Base-by-base conservation (phyloP, 2,329 filamentous ascomycete species). In the Elsinoe batatas region DNA sequence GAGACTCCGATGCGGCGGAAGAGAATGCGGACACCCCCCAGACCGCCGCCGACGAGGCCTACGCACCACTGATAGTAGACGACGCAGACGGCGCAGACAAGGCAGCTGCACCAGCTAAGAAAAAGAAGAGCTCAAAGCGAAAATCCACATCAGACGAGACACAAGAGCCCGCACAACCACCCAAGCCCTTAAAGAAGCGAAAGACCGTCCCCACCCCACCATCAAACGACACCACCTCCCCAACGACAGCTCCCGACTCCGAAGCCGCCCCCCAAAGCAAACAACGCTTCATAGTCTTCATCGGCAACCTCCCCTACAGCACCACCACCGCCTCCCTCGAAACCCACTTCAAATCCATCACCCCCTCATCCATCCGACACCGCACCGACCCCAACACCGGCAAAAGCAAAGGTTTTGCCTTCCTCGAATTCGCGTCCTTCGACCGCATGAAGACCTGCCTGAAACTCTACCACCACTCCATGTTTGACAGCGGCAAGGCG, bases 371-470 rank as follows among this genome's bases (percentile, higher is more conserved):
- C 1, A 77, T 93, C 50, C 88, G 91, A 18, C 83, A 88, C 59
- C 81, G 88, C 47, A 87, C 83, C 54, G 79, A 87, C 64, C 82
- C 82, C 62, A 74, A 82, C 60, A 77, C 79, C 11, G 76, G 75
- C 55, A 81, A 83, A 61, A 85, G 81, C 65, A 85, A 85, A 62
- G 88, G 89, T 35, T 85, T 87, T 64, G 89, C 88, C 5, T 95
- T 96, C 70, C 76, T 97, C 63, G 91, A 97, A 71, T 97, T 96
- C 67, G 83, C 83, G 61, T 79, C 83, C 62, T 94, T 84, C 72
- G 87, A 91, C 71, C 82, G 86, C 67, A 94, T 95, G 89, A 87
- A 94, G 76, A 93, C 88, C 32, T 95, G 89, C 67, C 77, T 97
- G 58, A 88, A 91, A 71, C 82, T 89, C 61, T 91, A 91, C 72